These are phyloP conservation scores for Geotrichum australiense DNA, from an alignment of 1,139 yeast species.

Conservation along the genomic window DNA sequence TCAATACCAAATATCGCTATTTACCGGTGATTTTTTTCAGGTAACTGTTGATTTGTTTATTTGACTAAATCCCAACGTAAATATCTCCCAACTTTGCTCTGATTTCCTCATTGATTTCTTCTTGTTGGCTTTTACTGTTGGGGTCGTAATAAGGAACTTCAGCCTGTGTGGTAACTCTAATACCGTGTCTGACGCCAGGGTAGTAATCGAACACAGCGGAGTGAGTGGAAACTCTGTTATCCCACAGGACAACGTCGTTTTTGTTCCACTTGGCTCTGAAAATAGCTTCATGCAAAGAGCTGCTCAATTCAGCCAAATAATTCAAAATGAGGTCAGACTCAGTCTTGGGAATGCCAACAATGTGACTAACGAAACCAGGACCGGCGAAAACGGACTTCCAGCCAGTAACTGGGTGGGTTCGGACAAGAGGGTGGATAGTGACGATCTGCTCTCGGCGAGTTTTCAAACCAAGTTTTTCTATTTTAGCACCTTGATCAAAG, in stretches of 20 bases:
- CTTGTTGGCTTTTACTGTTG: slow-evolving; percentile 48
- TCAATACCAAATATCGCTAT: no score
- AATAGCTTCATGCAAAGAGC: slow-evolving; percentile 36
- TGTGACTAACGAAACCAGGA: slow-evolving; percentile 37
- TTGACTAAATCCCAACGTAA: no score
- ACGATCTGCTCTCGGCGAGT: slow-evolving; percentile 20
- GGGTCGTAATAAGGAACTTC: slow-evolving; percentile 49
- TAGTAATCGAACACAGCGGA: slow-evolving; percentile 23
- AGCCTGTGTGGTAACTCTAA: slow-evolving; percentile 53
- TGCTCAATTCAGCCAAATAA: slow-evolving; percentile 39
- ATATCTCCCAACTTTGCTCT: slow-evolving; percentile 2
- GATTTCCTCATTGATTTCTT: slow-evolving; percentile 25
- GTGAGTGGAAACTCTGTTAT: slow-evolving; percentile 32
- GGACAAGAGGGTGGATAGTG: slow-evolving; percentile 40
- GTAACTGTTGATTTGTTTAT: no score
- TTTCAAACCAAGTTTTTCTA: slow-evolving; percentile 27
- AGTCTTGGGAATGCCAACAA: slow-evolving; percentile 35
- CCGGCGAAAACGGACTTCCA: slow-evolving; percentile 42
- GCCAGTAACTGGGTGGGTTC: slow-evolving; percentile 46
- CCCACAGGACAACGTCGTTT: slow-evolving; percentile 46
- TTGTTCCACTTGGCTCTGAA: slow-evolving; percentile 51
- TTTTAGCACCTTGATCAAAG: slow-evolving; percentile 32
- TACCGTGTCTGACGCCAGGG: slow-evolving; percentile 45
- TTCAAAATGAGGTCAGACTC: slow-evolving; percentile 37
- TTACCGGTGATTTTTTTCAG: no score